These are phyloP conservation scores for Penicillium italicum DNA, from an alignment of 2,329 filamentous ascomycete genomes.

Conservation along the genomic window DNA sequence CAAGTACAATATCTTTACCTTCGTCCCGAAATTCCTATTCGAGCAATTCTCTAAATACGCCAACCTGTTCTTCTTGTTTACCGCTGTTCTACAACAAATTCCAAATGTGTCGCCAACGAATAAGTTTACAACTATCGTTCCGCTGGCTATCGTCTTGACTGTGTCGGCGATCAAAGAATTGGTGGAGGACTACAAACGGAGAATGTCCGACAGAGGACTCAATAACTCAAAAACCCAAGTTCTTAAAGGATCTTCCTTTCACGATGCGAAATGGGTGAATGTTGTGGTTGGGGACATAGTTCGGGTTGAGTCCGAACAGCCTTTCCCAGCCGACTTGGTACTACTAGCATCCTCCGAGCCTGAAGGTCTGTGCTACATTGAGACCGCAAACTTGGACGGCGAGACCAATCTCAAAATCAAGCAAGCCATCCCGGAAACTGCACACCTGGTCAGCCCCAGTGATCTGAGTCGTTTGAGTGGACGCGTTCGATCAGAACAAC, in stretches of 20 bases:
- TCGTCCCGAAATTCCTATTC: slow-evolving; percentile 93
- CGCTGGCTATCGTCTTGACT: slow-evolving; percentile 80
- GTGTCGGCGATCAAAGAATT: slow-evolving; percentile 96
- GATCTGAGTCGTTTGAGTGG: slow-evolving; percentile 84
- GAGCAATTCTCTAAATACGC: slow-evolving; percentile 99
- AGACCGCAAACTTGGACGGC: slow-evolving; percentile 94
- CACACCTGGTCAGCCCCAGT: slow-evolving; percentile 76
- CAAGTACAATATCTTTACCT: slow-evolving; percentile 93
- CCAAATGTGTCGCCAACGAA: slow-evolving; percentile 93
- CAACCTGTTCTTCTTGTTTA: slow-evolving; percentile 99
- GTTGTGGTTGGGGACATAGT: slow-evolving; percentile 90
- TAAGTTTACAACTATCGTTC: slow-evolving; percentile 91
- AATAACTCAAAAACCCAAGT: slow-evolving; percentile 85
- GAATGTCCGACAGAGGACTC: slow-evolving; percentile 77
- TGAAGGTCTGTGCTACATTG: slow-evolving; percentile 96
- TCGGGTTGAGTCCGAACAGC: slow-evolving; percentile 87
- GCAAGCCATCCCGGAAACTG: slow-evolving; percentile 90
- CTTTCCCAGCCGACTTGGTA: slow-evolving; percentile 91
- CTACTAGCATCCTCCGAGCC: slow-evolving; percentile 92
- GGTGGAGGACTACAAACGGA: slow-evolving; percentile 88
- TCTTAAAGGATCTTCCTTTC: slow-evolving; percentile 76
- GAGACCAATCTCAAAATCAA: slow-evolving; percentile 99
- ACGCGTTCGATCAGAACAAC: slow-evolving; percentile 87
- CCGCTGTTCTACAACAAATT: slow-evolving; percentile 89
- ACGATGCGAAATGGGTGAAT: slow-evolving; percentile 89